Evolutionary conservation across 1,284 basidiomycete genomes (phyloP).

Genomic region (Cystobasidiaceae sp.): DNA sequence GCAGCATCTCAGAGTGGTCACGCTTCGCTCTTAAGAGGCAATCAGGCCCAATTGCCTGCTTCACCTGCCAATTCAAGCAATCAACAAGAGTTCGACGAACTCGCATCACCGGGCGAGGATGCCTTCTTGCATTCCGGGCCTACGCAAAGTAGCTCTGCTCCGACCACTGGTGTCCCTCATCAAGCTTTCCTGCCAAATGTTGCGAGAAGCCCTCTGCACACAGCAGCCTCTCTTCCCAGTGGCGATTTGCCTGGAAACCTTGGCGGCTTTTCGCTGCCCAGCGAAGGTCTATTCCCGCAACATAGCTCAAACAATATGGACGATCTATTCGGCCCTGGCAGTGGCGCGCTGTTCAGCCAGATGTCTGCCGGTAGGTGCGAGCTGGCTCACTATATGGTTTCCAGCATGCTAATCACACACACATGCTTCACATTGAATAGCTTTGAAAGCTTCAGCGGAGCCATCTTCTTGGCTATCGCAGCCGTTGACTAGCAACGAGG

Average conservation of each 20-base stretch:
- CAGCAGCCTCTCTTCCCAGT: too few relatives aligned
- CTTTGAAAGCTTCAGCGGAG: constrained; percentile 1
- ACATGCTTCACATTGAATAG: background rate
- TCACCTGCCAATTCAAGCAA: too few relatives aligned
- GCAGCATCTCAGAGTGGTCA: too few relatives aligned
- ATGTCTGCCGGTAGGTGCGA: background rate
- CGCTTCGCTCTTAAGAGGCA: too few relatives aligned
- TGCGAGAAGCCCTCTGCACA: background rate
- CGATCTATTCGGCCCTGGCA: constrained; percentile 14
- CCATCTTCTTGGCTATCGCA: background rate
- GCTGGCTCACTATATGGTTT: background rate
- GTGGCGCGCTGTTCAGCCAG: constrained; percentile 1
- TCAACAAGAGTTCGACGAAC: too few relatives aligned
- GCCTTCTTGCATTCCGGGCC: too few relatives aligned
- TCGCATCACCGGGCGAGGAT: too few relatives aligned
- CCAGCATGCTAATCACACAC: background rate
- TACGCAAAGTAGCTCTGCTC: too few relatives aligned
- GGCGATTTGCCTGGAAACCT: background rate
- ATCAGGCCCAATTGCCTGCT: too few relatives aligned
- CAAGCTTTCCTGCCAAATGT: background rate
- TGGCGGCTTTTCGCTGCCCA: constrained; percentile 5
- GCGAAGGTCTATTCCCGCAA: constrained; percentile 8
- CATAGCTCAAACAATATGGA: constrained; percentile 9
- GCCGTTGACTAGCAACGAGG: background rate
- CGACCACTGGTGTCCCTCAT: too few relatives aligned